Conservation (phyloP, 169 alveolate genomes). For the Plasmodium knowlesi region DNA sequence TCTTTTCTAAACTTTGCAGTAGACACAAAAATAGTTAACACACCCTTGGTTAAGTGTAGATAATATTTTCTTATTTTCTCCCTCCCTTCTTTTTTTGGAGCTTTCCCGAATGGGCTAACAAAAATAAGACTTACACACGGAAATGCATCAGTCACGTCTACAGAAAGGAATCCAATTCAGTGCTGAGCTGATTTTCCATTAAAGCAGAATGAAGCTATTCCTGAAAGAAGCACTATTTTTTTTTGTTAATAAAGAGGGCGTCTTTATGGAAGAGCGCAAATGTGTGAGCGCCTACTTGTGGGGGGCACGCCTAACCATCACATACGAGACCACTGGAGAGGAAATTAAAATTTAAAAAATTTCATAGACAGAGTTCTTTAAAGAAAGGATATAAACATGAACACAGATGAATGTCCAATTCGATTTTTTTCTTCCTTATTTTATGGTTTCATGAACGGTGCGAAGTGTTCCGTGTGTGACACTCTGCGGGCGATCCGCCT, state of each 20-base stretch:
- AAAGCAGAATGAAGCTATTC: background rate
- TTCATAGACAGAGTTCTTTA: background rate
- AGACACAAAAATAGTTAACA: background rate
- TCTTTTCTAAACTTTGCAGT: background rate
- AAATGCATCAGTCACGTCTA: background rate
- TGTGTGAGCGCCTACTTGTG: background rate
- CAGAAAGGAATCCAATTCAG: background rate
- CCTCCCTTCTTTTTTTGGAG: background rate
- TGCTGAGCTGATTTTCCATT: background rate
- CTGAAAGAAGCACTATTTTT: background rate
- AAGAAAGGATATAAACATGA: background rate
- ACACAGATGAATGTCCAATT: background rate
- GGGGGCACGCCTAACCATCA: background rate
- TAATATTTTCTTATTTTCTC: background rate
- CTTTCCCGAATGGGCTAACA: background rate
- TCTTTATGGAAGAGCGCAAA: background rate
- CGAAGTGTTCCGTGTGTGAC: background rate
- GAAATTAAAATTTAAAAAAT: background rate
- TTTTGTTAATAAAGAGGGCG: background rate
- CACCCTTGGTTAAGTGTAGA: background rate
- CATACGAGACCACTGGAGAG: background rate
- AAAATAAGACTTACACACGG: background rate
- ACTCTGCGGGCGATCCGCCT: background rate
- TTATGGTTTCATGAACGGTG: background rate
- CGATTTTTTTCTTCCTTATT: background rate